Percentiles rank a stretch among this genome's conserved stretches.
Evolutionary conservation across 805 yeast species (phyloP).

Genomic region (Nakazawaea populi): DNA sequence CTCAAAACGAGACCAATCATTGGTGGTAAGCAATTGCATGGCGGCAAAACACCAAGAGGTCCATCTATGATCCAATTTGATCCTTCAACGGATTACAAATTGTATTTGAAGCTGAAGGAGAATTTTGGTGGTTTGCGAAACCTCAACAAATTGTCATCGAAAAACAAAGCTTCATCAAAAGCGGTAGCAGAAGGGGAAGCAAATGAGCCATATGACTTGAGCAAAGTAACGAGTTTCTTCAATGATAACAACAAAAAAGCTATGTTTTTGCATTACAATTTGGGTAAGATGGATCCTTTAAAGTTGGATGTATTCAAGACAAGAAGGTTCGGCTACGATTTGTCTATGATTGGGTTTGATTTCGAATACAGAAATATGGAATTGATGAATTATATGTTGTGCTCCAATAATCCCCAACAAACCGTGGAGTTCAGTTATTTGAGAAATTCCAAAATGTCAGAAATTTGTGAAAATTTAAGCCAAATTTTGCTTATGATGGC

Average conservation of each 20-base stretch:
- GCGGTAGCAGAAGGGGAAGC: background rate
- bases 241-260: conserved; percentile 20
- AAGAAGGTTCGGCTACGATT: conserved; percentile 9
- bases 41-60: conserved; percentile 10
- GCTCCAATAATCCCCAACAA: background rate
- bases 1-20: conserved; percentile 26
- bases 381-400: conserved; percentile 1
- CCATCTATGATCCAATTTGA: conserved; percentile 45
- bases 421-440: conserved; percentile 2
- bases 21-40: conserved; percentile 35
- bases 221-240: conserved; percentile 20
- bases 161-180: background rate
- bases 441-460: background rate
- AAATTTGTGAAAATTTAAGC: conserved; percentile 2
- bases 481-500: conserved; percentile 1
- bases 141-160: background rate
- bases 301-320: background rate
- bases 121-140: conserved; percentile 1
- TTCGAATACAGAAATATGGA: conserved; percentile 9
- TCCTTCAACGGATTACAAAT: conserved; percentile 35
- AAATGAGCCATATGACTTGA: conserved; percentile 13
- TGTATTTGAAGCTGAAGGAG: conserved; percentile 15
- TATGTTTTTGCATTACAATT: conserved; percentile 42
- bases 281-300: conserved; percentile 48
- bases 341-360: conserved; percentile 6